A percentile compares a stretch with the other conserved stretches of the same genome.
These are phyloP conservation scores for Zostera marina DNA, from an alignment of 116 monocot species.

Conservation along the genomic window DNA sequence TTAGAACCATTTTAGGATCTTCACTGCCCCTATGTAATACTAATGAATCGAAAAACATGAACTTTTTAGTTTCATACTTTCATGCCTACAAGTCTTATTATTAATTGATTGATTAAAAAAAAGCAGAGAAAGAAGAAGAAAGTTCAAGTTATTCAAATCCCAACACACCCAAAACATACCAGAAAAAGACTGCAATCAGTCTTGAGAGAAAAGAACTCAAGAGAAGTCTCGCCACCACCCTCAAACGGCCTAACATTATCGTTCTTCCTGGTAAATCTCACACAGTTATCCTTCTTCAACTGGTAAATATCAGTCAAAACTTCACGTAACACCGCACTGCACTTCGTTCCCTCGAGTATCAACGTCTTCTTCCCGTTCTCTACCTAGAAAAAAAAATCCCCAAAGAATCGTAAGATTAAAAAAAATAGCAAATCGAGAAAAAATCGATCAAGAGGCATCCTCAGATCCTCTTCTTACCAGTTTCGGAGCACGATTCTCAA, in stretches of 20 bases:
- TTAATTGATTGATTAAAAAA: too few relatives aligned
- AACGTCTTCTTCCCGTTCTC: conserved; percentile 83
- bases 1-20: too few relatives aligned
- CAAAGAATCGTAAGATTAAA: not conserved
- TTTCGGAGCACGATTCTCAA: conserved; percentile 64
- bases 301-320: conserved; percentile 65
- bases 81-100: too few relatives aligned
- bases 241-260: conserved; percentile 77
- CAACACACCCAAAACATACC: conserved; percentile 17
- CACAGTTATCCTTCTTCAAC: conserved; percentile 48
- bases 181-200: conserved; percentile 83
- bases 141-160: not conserved
- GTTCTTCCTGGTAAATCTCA: conserved; percentile 67
- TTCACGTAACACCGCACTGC: conserved; percentile 42
- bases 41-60: too few relatives aligned
- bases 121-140: not conserved
- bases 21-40: too few relatives aligned
- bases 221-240: conserved; percentile 46
- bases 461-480: conserved; percentile 15
- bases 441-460: not conserved
- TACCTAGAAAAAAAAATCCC: conserved; percentile 19
- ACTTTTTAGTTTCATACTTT: too few relatives aligned
- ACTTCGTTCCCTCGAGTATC: conserved; percentile 82
- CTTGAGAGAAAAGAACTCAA: conserved; percentile 83
- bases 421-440: not conserved